Percentiles rank a stretch among this genome's conserved stretches.
phyloP scores from a whole-genome alignment of 441 rosid genomes.

The Pelargonium hybrid region DNA sequence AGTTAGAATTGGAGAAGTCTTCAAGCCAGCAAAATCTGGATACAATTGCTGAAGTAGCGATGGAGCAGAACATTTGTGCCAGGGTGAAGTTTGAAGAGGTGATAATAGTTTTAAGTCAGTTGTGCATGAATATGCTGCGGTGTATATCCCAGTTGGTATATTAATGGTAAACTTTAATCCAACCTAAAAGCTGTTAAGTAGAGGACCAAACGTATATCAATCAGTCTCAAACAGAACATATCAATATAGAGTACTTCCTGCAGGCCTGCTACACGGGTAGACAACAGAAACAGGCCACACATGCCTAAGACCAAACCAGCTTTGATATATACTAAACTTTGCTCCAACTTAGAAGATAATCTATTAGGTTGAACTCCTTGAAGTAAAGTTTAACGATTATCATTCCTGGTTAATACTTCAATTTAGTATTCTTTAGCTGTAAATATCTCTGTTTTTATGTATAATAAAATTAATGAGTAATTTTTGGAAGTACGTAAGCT shows the following conservation, averaged over 20 bases:
- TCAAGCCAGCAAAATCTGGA: constrained; percentile 64
- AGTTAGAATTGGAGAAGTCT: constrained; percentile 55
- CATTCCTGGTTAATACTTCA: background rate
- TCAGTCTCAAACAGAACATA: too few relatives aligned
- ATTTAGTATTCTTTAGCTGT: background rate
- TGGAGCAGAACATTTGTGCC: constrained; percentile 48
- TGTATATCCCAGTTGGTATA: background rate
- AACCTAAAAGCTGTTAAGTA: too few relatives aligned
- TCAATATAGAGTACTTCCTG: too few relatives aligned
- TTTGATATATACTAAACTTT: background rate
- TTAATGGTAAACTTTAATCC: background rate
- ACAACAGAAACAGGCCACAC: too few relatives aligned
- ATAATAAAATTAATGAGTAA: background rate
- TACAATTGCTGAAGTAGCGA: constrained; percentile 39
- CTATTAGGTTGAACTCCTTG: too few relatives aligned
- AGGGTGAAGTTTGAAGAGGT: constrained; percentile 67
- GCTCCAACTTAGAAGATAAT: too few relatives aligned
- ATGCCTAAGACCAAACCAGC: too few relatives aligned
- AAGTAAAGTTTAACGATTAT: background rate
- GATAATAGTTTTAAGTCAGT: constrained; percentile 15
- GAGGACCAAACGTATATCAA: too few relatives aligned
- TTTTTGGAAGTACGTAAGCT: background rate
- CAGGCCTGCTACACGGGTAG: too few relatives aligned
- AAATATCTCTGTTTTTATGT: background rate
- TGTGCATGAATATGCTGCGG: background rate